Conservation (phyloP, 352 stramenopile genomes). For the Phytopythium helicoides region DNA sequence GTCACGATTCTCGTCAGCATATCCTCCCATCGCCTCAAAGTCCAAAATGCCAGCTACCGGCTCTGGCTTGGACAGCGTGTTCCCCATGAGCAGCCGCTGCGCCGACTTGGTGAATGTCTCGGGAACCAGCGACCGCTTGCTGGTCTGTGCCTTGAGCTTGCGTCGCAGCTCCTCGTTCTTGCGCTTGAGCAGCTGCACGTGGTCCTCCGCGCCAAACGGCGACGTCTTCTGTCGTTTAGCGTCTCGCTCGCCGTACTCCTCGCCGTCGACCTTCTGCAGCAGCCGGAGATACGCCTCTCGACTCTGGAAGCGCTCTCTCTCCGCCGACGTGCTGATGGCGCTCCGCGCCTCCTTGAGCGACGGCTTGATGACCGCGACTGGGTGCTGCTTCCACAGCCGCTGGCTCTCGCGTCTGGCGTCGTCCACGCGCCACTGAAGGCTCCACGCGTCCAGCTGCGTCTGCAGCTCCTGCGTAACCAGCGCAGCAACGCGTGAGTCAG, state of each 20-base stretch:
- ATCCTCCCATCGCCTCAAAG: no score
- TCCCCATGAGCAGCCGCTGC: neutral
- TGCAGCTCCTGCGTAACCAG: slow-evolving; percentile 36
- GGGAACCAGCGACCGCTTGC: neutral
- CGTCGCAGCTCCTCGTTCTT: slow-evolving; percentile 32
- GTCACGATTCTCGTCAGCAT: no score
- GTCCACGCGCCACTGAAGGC: slow-evolving; percentile 42
- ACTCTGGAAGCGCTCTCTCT: slow-evolving; percentile 20
- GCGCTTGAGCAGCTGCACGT: slow-evolving; percentile 25
- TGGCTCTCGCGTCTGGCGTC: slow-evolving; percentile 54
- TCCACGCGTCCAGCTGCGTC: slow-evolving; percentile 36
- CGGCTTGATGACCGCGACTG: slow-evolving; percentile 34
- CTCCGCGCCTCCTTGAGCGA: slow-evolving; percentile 1
- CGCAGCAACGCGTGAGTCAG: no score
- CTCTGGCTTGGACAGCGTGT: slow-evolving; percentile 5
- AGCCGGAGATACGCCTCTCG: slow-evolving; percentile 33
- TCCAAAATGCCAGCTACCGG: no score
- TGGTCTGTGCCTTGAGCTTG: slow-evolving; percentile 29
- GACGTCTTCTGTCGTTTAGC: slow-evolving; percentile 32
- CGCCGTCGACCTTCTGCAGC: slow-evolving; percentile 36
- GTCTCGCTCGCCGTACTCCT: slow-evolving; percentile 40
- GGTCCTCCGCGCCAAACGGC: slow-evolving; percentile 28
- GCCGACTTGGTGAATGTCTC: neutral
- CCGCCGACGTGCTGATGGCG: slow-evolving; percentile 5
- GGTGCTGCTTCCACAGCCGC: slow-evolving; percentile 36